These are phyloP conservation scores for Plasmodium gallinaceum DNA, from an alignment of 169 alveolate genomes.

Conservation along the genomic window DNA sequence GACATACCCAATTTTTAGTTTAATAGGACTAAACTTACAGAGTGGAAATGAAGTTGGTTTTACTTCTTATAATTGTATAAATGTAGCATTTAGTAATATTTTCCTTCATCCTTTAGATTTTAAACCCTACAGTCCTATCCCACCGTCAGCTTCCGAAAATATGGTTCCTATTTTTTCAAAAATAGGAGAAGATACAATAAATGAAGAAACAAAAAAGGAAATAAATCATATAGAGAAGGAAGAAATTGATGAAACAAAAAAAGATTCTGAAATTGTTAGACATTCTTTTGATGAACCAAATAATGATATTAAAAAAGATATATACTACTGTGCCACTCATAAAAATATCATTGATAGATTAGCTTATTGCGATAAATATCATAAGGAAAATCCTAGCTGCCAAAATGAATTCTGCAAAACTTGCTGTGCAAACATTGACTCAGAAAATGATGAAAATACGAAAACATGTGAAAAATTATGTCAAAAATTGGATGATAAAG, in stretches of 20 bases:
- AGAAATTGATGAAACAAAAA: slow-evolving; percentile 1
- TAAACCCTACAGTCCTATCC: slow-evolving; percentile 71
- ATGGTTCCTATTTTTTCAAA: slow-evolving; percentile 32
- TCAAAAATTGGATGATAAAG: slow-evolving; percentile 55
- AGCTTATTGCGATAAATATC: slow-evolving; percentile 38
- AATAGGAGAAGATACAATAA: slow-evolving; percentile 38
- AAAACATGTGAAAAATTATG: slow-evolving; percentile 33
- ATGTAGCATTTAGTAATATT: slow-evolving; percentile 87
- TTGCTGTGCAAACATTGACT: slow-evolving; percentile 60
- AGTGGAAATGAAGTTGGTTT: slow-evolving; percentile 86
- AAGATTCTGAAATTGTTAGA: slow-evolving; percentile 37
- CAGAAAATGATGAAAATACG: slow-evolving; percentile 40
- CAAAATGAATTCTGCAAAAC: slow-evolving; percentile 47
- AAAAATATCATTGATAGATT: slow-evolving; percentile 49
- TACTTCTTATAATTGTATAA: slow-evolving; percentile 85
- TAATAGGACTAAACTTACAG: slow-evolving; percentile 75
- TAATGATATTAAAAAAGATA: slow-evolving; percentile 5
- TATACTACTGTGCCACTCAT: slow-evolving; percentile 68
- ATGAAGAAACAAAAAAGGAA: slow-evolving; percentile 24
- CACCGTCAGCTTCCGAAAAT: slow-evolving; percentile 12
- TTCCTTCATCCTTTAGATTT: slow-evolving; percentile 81
- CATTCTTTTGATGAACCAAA: slow-evolving; percentile 40
- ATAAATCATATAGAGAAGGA: neutral
- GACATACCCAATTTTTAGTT: slow-evolving; percentile 83
- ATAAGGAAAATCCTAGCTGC: slow-evolving; percentile 42